A percentile compares a stretch with the other conserved stretches of the same genome.
Evolutionary conservation across 257 asterid genomes (phyloP).

Genomic region (Mitragyna speciosa): DNA sequence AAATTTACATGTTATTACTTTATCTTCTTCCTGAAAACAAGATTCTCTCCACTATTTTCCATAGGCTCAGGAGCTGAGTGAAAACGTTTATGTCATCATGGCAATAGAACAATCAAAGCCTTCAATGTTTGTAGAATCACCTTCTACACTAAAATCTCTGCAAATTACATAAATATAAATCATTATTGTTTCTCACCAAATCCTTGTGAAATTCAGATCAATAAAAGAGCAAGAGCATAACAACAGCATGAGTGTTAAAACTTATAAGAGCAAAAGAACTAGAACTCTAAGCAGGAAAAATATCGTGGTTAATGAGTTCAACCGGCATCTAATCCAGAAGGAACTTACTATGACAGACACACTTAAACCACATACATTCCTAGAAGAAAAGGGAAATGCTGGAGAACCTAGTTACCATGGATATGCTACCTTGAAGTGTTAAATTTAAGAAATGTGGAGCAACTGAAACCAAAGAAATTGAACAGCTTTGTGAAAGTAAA

Average conservation of each 20-base stretch:
- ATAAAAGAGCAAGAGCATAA: neutral
- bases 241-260: neutral
- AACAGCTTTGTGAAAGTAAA: slow-evolving; percentile 9
- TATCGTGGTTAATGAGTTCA: neutral
- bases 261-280: neutral
- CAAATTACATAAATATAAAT: neutral
- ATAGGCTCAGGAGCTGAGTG: too few species aligned
- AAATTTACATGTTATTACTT: neutral
- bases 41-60: neutral
- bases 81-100: neutral
- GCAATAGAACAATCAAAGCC: neutral
- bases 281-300: neutral
- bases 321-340: neutral
- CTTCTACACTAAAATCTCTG: neutral
- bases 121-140: neutral
- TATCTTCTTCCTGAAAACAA: neutral
- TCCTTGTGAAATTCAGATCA: neutral
- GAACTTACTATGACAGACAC: neutral
- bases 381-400: neutral
- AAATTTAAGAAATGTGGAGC: neutral
- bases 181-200: neutral
- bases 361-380: neutral
- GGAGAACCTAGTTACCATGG: neutral
- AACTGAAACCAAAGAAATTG: neutral
- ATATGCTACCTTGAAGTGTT: neutral